Percentiles rank a stretch among this genome's conserved stretches.
phyloP scores from a whole-genome alignment of 2,329 filamentous ascomycete species.

The Myrmaecium sp. region DNA sequence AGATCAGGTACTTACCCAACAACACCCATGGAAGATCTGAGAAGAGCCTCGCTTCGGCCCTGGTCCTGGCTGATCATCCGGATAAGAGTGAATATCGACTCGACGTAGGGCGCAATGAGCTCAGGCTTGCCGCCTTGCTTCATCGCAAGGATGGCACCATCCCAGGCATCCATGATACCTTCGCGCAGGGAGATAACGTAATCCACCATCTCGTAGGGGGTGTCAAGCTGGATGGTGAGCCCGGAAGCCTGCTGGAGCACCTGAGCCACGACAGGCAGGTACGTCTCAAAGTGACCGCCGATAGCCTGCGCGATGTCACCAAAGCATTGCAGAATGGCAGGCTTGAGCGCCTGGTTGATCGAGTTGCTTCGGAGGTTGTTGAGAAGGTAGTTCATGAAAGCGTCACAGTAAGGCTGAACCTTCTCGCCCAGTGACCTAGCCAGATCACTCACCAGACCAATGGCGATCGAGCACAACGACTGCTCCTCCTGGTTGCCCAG shows the following conservation, averaged over 20 bases:
- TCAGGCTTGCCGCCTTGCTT: constrained; percentile 63
- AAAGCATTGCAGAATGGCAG: constrained; percentile 93
- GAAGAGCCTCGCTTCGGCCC: constrained; percentile 79
- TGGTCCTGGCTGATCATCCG: constrained; percentile 63
- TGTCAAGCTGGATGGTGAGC: constrained; percentile 62
- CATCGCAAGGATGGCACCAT: constrained; percentile 89
- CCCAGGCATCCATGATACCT: constrained; percentile 98
- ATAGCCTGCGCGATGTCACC: constrained; percentile 96
- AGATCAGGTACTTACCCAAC: constrained; percentile 53
- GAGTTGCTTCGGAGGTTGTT: constrained; percentile 78
- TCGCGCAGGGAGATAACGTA: constrained; percentile 91
- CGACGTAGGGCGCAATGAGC: constrained; percentile 61
- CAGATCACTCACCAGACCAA: constrained; percentile 92
- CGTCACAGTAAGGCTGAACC: constrained; percentile 88
- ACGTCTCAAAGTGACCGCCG: constrained; percentile 78
- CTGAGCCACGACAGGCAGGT: constrained; percentile 79
- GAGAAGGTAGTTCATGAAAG: constrained; percentile 95
- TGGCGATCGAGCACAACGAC: constrained; percentile 87
- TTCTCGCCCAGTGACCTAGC: constrained; percentile 78
- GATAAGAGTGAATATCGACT: constrained; percentile 75
- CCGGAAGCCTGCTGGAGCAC: constrained; percentile 84
- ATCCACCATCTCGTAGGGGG: constrained; percentile 88
- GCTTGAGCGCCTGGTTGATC: constrained; percentile 94
- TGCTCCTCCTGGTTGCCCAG: constrained; percentile 92
- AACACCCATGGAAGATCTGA: constrained; percentile 92